Base-by-base conservation (phyloP, 176 grass and related monocot species). In the Typha latifolia region DNA sequence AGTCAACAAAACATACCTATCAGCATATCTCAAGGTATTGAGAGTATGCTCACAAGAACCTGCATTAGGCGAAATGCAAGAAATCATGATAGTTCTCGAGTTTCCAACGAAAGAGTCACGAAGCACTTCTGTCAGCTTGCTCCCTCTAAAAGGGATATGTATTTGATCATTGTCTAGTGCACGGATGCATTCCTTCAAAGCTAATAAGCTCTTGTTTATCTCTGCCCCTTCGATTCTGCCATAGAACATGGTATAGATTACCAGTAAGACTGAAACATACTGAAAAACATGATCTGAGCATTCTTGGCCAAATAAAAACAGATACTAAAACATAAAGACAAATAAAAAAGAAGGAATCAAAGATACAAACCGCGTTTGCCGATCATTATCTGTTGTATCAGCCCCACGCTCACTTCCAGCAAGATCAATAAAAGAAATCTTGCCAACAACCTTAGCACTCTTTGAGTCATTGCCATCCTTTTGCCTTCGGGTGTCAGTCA, bases 101-200 rank as follows among this genome's bases (percentile, higher is more conserved):
- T 99, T 99, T 74, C 94, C 94, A 61, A 99, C 94, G 71, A 99
- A 99, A 14, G 94, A 99, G 69, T 99, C 94, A 65, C 94, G 89
- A 57, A 99, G 89, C 67, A 99, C 94, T 79, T 99, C 94, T 26
- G 94, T 99, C 69, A 99, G 81, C 70, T 99, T 93, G 89, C 94
- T 99, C 76, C 94, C 94, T 87, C 94, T 90, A 71, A 99, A 99
- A 69, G 94, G 94, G 49, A 99, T 99, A 74, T 99, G 94, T 72
- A 99, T 75, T 74, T 99, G 94, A 80, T 99, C 94, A 69, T 99
- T 99, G 62, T 99, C 94, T 75, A 99, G 86, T 31, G 94, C 94
- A 69, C 94, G 84, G 52, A 99, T 99, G 51, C 94, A 99, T 86
- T 99, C 94, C 80, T 99, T 99, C 9, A 99, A 71, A 31, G 94